Evolutionary conservation across 1,139 yeast species (phyloP).

Genomic region (Taphrina communis): DNA sequence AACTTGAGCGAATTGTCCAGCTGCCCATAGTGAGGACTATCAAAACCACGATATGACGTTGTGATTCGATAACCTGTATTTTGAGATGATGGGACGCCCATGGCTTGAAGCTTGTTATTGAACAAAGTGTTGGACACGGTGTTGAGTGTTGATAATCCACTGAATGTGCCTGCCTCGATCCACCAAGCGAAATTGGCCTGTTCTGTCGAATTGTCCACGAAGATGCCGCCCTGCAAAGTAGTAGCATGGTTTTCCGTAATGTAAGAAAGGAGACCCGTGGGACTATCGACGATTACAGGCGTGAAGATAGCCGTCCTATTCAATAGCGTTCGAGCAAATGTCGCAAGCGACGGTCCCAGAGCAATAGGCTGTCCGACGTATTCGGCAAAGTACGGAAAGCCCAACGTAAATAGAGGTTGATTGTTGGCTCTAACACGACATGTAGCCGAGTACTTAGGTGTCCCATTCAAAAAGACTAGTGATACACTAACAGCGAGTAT

Average conservation of each 20-base stretch:
- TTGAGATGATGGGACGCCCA: not conserved
- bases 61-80: constrained; percentile 13
- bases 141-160: constrained; percentile 14
- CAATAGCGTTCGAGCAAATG: constrained; percentile 4
- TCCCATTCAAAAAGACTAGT: constrained; percentile 25
- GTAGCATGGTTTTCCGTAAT: constrained; percentile 2
- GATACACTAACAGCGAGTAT: constrained; percentile 33
- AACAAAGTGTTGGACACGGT: constrained; percentile 9
- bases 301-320: not conserved
- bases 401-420: constrained; percentile 10
- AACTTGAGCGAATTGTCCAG: constrained; percentile 45
- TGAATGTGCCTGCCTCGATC: constrained; percentile 7
- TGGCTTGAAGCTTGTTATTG: constrained; percentile 4
- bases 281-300: constrained; percentile 10
- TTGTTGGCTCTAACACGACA: constrained; percentile 21
- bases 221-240: constrained; percentile 49
- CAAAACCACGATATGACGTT: constrained; percentile 24
- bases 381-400: constrained; percentile 16
- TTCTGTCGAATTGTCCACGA: constrained; percentile 43
- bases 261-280: not conserved
- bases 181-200: constrained; percentile 26
- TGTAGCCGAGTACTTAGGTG: constrained; percentile 2
- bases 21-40: constrained; percentile 10
- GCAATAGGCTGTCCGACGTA: constrained; percentile 23
- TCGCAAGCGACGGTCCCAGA: constrained; percentile 1